Conservation (phyloP, 345 rosid genomes). For the Erucastrum elatum region DNA sequence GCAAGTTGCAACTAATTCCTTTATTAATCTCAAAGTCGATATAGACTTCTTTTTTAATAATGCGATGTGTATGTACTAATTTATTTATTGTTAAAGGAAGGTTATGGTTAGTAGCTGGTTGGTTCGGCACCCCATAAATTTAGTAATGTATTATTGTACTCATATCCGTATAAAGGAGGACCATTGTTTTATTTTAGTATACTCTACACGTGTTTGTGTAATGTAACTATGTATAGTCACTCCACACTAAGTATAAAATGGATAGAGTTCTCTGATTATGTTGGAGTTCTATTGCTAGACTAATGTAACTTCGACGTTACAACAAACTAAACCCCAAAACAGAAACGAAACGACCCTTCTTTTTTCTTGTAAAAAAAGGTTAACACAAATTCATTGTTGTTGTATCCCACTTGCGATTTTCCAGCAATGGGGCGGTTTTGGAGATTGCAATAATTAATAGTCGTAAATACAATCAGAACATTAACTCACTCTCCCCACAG, state of each 20-base stretch:
- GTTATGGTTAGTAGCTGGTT: slow-evolving; percentile 34
- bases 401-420: neutral
- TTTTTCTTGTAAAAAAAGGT: neutral
- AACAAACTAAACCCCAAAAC: neutral
- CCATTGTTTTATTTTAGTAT: neutral
- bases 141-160: neutral
- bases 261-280: neutral
- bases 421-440: slow-evolving; percentile 4
- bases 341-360: neutral
- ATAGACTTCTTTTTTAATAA: neutral
- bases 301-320: neutral
- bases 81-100: slow-evolving; percentile 3
- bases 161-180: neutral
- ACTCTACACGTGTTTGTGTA: neutral
- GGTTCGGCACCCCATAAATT: slow-evolving; percentile 25
- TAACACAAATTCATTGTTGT: neutral
- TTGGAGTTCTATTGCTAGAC: neutral
- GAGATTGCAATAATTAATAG: slow-evolving; percentile 10
- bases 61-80: neutral
- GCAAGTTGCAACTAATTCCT: slow-evolving; percentile 20
- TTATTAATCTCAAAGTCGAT: slow-evolving; percentile 1
- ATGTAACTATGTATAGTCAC: neutral
- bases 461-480: neutral
- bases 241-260: neutral
- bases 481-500: neutral